Percentiles rank a stretch among this genome's conserved stretches.
Conservation (phyloP, 305 asterid genomes). For the Rubia peregrina region DNA sequence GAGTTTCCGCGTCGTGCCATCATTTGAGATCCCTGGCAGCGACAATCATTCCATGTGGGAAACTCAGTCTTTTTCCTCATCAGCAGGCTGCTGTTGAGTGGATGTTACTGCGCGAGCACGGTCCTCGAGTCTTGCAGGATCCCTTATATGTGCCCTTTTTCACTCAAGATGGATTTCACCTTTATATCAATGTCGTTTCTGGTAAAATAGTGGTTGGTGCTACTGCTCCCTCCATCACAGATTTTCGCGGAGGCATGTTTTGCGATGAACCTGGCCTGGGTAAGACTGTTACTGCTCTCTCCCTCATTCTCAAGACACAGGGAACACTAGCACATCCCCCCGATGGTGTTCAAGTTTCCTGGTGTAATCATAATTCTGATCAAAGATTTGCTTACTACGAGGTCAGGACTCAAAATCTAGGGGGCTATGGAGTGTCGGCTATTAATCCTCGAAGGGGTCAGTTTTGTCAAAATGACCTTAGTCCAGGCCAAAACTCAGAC, state of each 20-base stretch:
- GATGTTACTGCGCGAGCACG: slow-evolving; percentile 89
- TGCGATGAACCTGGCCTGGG: slow-evolving; percentile 99
- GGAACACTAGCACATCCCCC: slow-evolving; percentile 78
- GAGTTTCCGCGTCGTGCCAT: slow-evolving; percentile 72
- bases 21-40: slow-evolving; percentile 70
- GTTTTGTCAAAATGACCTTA: slow-evolving; percentile 51
- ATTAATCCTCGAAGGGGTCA: slow-evolving; percentile 57
- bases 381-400: slow-evolving; percentile 86
- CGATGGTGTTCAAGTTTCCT: slow-evolving; percentile 48
- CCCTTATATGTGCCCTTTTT: slow-evolving; percentile 63
- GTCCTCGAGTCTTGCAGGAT: slow-evolving; percentile 48
- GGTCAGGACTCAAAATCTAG: slow-evolving; percentile 35
- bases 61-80: slow-evolving; percentile 86
- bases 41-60: slow-evolving; percentile 90
- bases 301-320: slow-evolving; percentile 79
- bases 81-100: slow-evolving; percentile 95
- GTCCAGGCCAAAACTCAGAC: slow-evolving; percentile 32
- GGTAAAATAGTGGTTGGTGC: slow-evolving; percentile 58
- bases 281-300: slow-evolving; percentile 89
- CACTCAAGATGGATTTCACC: slow-evolving; percentile 65
- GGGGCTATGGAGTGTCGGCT: slow-evolving; percentile 22
- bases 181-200: slow-evolving; percentile 60
- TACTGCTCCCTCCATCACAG: slow-evolving; percentile 48
- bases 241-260: slow-evolving; percentile 91
- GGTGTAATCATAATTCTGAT: slow-evolving; percentile 70